Base-by-base conservation (phyloP, 495 filamentous ascomycete genomes). In the Cairneyella variabilis region DNA sequence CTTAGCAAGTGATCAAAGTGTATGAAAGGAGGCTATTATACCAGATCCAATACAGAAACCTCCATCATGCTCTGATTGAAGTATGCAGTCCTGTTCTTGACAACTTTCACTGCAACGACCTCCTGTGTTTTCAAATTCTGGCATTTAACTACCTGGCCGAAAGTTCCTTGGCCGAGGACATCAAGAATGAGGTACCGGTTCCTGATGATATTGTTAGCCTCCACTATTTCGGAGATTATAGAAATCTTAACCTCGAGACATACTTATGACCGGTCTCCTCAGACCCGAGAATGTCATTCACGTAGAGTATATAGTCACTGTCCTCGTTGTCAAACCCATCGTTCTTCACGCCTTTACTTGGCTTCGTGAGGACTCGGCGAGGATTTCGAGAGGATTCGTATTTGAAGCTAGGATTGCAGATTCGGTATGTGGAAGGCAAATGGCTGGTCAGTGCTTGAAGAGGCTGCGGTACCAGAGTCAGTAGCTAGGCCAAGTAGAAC, bases 51-150 rank as follows among this genome's bases (percentile, higher is more conserved):
- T 7, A 99, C 95, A 7, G 95, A 99, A 23, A 99, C 95, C 63
- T 99, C 95, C 95, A 99, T 99, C 95, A 99, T 99, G 67, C 95
- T 99, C 69, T 99, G 95, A 64, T 99, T 99, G 76, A 99, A 99
- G 64, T 99, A 99, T 16, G 95, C 95, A 0, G 93, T 97, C 67
- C 95, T 83, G 68, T 99, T 99, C 70, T 99, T 99, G 72, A 99
- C 92, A 25, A 97, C 95, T 73, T 99, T 99, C 53, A 99, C 95
- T 1, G 95, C 95, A 22, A 99, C 92, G 28, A 99, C 95, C 68
- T 99, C 95, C 66, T 95, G 90, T 0, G 95, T 97, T 68, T 95
- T 96, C 59, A 97, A 69, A 60, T 97, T 99, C 70, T 99, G 95
- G 68, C 95, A 99, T 72, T 99, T 99, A 42, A 99, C 95, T 12